Conservation (phyloP, 306 rosid species). For the Carpinus viminea region DNA sequence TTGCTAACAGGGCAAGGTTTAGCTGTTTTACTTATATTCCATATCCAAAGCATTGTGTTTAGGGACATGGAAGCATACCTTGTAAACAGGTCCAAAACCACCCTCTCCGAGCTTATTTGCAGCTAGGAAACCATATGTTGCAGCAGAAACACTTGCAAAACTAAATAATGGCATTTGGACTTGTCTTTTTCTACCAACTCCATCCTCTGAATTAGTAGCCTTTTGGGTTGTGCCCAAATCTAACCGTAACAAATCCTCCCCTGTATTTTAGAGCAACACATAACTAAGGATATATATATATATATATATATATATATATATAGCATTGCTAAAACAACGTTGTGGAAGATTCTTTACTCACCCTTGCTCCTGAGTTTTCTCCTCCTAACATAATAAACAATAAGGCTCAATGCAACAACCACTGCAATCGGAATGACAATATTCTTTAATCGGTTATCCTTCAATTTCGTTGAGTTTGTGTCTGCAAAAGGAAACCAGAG, state of each 20-base stretch:
- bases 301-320: too few species aligned
- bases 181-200: slow-evolving; percentile 16
- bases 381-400: slow-evolving; percentile 7
- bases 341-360: neutral
- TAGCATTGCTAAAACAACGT: too few species aligned
- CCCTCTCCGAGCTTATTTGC: slow-evolving; percentile 53
- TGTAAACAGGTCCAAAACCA: slow-evolving; percentile 52
- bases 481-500: too few species aligned
- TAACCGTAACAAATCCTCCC: slow-evolving; percentile 37
- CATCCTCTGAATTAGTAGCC: neutral
- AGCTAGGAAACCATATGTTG: slow-evolving; percentile 42
- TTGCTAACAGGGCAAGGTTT: neutral
- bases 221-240: slow-evolving; percentile 30
- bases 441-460: too few species aligned
- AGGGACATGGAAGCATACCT: slow-evolving; percentile 17
- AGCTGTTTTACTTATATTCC: neutral
- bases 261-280: slow-evolving; percentile 13
- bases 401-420: too few species aligned
- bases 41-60: neutral
- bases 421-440: too few species aligned
- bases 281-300: too few species aligned
- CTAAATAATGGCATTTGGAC: slow-evolving; percentile 16
- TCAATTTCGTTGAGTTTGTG: too few species aligned
- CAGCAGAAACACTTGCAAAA: slow-evolving; percentile 41
- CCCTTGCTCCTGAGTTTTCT: slow-evolving; percentile 16